phyloP scores from a whole-genome alignment of 2,329 filamentous ascomycete species.

The Fusarium sp. region DNA sequence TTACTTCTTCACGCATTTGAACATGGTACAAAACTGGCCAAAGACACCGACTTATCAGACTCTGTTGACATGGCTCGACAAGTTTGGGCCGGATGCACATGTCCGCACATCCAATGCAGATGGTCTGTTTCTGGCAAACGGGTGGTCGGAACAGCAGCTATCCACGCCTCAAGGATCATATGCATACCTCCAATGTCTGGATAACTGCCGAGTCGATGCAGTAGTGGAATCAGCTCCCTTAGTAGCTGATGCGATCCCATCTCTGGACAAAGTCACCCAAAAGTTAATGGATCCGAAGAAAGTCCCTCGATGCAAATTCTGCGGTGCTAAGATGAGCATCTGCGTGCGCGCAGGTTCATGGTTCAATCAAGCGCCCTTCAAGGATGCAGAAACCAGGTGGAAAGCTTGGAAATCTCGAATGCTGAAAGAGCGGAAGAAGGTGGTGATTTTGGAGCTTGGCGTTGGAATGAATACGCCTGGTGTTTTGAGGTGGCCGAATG shows the following conservation, averaged over 20 bases:
- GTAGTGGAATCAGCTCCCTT: conserved; percentile 26
- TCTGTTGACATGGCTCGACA: conserved; percentile 18
- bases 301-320: conserved; percentile 36
- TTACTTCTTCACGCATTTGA: conserved; percentile 45
- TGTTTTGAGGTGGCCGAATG: conserved; percentile 45
- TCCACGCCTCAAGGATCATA: conserved; percentile 17
- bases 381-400: conserved; percentile 32
- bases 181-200: conserved; percentile 35
- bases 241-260: conserved; percentile 9
- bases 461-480: conserved; percentile 47
- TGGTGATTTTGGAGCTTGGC: conserved; percentile 44
- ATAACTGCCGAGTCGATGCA: conserved; percentile 39
- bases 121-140: background rate
- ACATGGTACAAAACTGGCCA: conserved; percentile 44
- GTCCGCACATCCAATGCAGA: conserved; percentile 34
- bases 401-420: conserved; percentile 21
- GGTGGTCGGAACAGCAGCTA: conserved; percentile 4
- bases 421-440: conserved; percentile 17
- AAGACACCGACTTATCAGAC: conserved; percentile 30
- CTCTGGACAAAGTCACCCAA: conserved; percentile 34
- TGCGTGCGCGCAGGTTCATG: conserved; percentile 41
- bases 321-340: conserved; percentile 42
- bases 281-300: conserved; percentile 28
- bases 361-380: conserved; percentile 42
- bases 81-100: conserved; percentile 32